phyloP scores from a whole-genome alignment of 2,329 filamentous ascomycete species.

The Pseudogymnoascus sp. region DNA sequence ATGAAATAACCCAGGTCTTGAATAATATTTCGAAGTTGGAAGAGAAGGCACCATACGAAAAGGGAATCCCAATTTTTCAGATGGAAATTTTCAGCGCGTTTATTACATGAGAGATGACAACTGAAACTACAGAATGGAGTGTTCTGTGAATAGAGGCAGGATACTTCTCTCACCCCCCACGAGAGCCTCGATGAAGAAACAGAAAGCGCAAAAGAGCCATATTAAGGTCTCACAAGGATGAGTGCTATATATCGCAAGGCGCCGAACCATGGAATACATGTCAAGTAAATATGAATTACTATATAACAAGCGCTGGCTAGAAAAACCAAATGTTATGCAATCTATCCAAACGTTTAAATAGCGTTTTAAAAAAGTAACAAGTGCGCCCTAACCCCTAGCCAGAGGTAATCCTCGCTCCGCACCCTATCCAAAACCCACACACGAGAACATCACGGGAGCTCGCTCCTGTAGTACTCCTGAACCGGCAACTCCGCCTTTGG shows the following conservation, averaged over 20 bases:
- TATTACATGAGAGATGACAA: too few species aligned
- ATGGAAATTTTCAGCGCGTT: too few species aligned
- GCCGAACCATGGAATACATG: neutral
- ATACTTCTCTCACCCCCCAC: too few species aligned
- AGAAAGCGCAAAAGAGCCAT: too few species aligned
- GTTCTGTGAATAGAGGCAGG: too few species aligned
- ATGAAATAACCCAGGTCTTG: neutral
- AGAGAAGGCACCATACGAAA: neutral
- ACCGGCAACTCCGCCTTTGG: slow-evolving; percentile 1
- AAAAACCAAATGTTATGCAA: neutral
- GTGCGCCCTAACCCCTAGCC: neutral
- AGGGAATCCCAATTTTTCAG: too few species aligned
- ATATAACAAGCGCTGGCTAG: neutral
- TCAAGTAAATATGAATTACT: neutral
- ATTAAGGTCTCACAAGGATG: neutral
- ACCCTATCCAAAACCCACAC: neutral
- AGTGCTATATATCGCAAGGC: neutral
- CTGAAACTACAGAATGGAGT: too few species aligned
- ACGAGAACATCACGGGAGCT: neutral
- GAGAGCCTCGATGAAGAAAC: too few species aligned
- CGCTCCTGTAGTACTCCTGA: neutral
- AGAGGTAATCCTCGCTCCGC: neutral
- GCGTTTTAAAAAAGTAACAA: neutral
- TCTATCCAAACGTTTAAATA: neutral
- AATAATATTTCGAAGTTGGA: neutral